These are phyloP conservation scores for Lachancea lanzarotensis DNA, from an alignment of 805 yeast genomes.

Conservation along the genomic window DNA sequence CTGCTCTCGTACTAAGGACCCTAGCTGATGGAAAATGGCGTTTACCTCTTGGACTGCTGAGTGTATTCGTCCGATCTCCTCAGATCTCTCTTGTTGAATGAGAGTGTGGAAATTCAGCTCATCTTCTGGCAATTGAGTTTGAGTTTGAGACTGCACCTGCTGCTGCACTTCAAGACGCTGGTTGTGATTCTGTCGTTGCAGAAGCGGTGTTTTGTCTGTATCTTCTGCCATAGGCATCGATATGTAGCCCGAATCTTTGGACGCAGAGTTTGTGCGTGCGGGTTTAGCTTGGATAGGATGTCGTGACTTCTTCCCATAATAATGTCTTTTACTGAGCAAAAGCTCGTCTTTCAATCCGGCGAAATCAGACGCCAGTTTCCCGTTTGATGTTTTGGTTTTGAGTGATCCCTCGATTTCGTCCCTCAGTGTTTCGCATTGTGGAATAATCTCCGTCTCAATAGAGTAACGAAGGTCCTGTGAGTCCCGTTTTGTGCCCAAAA, in stretches of 20 bases:
- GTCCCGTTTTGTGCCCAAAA: slow-evolving; percentile 32
- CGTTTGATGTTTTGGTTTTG: slow-evolving; percentile 7
- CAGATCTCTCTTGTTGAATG: slow-evolving; percentile 64
- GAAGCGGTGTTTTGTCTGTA: slow-evolving; percentile 38
- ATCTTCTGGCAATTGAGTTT: slow-evolving; percentile 34
- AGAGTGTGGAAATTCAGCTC: slow-evolving; percentile 59
- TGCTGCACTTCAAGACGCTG: slow-evolving; percentile 33
- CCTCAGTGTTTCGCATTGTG: slow-evolving; percentile 15
- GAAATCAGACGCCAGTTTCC: slow-evolving; percentile 50
- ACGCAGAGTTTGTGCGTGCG: slow-evolving; percentile 6
- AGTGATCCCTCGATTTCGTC: slow-evolving; percentile 14
- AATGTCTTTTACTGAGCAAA: slow-evolving; percentile 38
- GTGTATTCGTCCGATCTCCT: slow-evolving; percentile 64
- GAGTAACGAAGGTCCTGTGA: slow-evolving; percentile 30
- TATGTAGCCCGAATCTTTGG: slow-evolving; percentile 18
- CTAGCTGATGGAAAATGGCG: slow-evolving; percentile 75
- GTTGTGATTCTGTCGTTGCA: slow-evolving; percentile 25
- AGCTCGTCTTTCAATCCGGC: slow-evolving; percentile 43
- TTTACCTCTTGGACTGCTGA: slow-evolving; percentile 81
- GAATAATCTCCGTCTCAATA: slow-evolving; percentile 21
- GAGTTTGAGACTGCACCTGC: slow-evolving; percentile 30
- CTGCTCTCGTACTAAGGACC: slow-evolving; percentile 72
- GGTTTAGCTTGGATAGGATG: slow-evolving; percentile 9
- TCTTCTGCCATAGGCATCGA: slow-evolving; percentile 14
- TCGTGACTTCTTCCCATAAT: slow-evolving; percentile 40